A percentile compares a stretch with the other conserved stretches of the same genome.
phyloP scores from a whole-genome alignment of 2,329 filamentous ascomycete genomes.

The Pyricularia sp. region DNA sequence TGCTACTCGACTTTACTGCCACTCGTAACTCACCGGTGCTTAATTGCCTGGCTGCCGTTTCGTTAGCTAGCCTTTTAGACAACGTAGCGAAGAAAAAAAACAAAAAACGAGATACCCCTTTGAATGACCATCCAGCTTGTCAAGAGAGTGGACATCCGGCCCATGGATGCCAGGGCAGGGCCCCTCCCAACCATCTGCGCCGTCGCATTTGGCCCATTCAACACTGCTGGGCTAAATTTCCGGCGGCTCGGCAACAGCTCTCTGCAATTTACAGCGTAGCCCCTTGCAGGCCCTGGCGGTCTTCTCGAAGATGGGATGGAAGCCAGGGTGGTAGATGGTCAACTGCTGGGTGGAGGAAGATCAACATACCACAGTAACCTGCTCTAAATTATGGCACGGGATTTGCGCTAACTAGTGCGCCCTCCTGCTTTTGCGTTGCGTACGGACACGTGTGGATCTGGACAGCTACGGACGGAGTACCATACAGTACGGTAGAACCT shows the following conservation, averaged over 20 bases:
- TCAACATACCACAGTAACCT: background rate
- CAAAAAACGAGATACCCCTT: background rate
- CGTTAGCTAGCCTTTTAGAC: background rate
- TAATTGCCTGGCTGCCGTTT: background rate
- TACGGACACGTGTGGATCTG: background rate
- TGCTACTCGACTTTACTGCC: background rate
- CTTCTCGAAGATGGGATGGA: slow-evolving; percentile 4
- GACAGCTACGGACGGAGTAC: too few species aligned
- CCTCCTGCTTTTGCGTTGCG: background rate
- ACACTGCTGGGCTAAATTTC: background rate
- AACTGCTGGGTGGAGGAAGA: background rate
- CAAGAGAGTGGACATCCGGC: background rate
- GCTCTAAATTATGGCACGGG: background rate
- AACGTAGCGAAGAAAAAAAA: too few species aligned
- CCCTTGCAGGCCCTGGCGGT: background rate
- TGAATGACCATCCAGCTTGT: background rate
- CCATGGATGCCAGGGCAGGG: background rate
- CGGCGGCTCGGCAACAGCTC: background rate
- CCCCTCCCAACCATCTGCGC: background rate
- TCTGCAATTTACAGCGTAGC: background rate
- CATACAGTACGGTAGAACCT: background rate
- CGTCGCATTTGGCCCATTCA: background rate
- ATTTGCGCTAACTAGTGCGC: background rate
- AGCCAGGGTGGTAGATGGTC: background rate
- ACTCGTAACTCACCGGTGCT: background rate